A percentile compares a stretch with the other conserved stretches of the same genome.
phyloP scores from a whole-genome alignment of 371 early-diverging fungal genomes.

The Parasitella parasitica region DNA sequence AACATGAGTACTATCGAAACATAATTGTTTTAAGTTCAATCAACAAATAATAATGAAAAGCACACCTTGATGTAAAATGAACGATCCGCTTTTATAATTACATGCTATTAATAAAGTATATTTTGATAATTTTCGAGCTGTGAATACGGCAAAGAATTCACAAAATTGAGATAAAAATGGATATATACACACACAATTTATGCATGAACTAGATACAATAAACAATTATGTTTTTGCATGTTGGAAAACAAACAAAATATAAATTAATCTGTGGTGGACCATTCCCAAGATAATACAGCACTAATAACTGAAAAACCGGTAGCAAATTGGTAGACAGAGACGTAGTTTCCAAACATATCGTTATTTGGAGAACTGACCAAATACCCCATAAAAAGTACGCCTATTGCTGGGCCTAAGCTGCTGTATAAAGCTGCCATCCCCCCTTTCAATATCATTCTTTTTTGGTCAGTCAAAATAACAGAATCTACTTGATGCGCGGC shows the following conservation, averaged over 20 bases:
- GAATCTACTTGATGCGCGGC: conserved; percentile 26
- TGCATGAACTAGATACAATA: not conserved
- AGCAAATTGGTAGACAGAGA: conserved; percentile 24
- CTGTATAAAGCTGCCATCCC: conserved; percentile 30
- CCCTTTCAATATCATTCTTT: conserved; percentile 28
- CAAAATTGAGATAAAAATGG: not conserved
- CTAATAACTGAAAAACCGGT: conserved; percentile 24
- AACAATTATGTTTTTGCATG: not conserved
- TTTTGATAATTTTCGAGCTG: too few species aligned
- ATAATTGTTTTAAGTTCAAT: too few species aligned
- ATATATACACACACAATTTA: not conserved
- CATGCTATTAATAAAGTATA: too few species aligned
- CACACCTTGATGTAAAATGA: too few species aligned
- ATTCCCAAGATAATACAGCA: conserved; percentile 37
- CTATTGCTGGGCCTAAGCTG: conserved; percentile 35
- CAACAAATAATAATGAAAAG: too few species aligned
- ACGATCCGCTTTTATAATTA: too few species aligned
- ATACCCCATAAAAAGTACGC: conserved; percentile 25
- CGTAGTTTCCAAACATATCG: conserved; percentile 12
- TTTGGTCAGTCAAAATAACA: conserved; percentile 26
- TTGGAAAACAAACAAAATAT: not conserved
- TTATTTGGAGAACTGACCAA: conserved; percentile 5
- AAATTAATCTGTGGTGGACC: conserved; percentile 13
- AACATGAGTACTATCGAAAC: too few species aligned
- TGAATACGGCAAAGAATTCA: too few species aligned